Evolutionary conservation across 805 yeast species (phyloP), one percentile per base, ranked within the genome.

Genomic region (Grigorovia transvaalensis): DNA sequence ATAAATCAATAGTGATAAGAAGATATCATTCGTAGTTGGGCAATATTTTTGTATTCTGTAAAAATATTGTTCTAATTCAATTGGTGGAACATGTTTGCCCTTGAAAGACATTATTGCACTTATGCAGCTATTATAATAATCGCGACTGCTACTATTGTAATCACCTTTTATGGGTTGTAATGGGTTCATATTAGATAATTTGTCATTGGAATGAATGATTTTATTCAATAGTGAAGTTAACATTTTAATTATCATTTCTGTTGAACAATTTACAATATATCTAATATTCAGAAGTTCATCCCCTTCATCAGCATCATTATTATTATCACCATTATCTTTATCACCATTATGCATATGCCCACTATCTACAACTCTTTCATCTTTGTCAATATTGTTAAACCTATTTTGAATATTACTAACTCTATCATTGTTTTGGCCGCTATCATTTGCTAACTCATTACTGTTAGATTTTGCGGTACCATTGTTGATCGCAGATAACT

Each of bases 21-120:
- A 93, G 38, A 93, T 98, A 66, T 93, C 98, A 68, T 91, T 91
- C 2, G 99, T 90, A n/a, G 93, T 93, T 0, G 99, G 98, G 67
- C 99, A 93, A 70, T 93, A 93, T 69, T 91, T 91, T 65, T 91
- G 79, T 30, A 93, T 91, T 63, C 99, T 81, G 45, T 88, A 79
- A 54, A 93, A 75, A 65, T 93, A 93, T 19, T 95, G 93, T 61
- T 88, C 89, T 47, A 93, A 76, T 12, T 90, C 80, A 50, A 93
- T 93, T n/a, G 95, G 96, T 1, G 99, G 99, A 9, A 93, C 84
- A 64, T 91, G 95, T 53, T 95, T 82, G 17, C 99, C 99, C 67
- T 89, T 96, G 67, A 93, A 93, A 46, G 96, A 93, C 52, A 91
- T 71, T 4, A 91, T 87, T 54, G 66, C 58, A 33, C 57, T 47